Base-by-base conservation (phyloP, 129 eudicot species). In the Artemisia tridentata region DNA sequence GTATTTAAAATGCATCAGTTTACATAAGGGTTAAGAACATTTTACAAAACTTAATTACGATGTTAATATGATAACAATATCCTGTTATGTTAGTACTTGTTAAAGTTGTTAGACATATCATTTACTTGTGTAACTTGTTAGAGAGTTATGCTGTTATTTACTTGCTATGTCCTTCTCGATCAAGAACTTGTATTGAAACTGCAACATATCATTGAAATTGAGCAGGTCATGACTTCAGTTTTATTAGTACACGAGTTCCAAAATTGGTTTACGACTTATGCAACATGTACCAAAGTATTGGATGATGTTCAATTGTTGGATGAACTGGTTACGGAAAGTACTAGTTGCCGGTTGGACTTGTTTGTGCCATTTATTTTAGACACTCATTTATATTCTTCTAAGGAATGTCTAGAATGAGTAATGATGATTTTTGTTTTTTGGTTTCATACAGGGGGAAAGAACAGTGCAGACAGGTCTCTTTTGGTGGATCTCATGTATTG, bases 391-490 rank as follows among this genome's bases (percentile, higher is more conserved):
- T 52, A 74, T 23, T 65, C 66, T 75, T 38, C 18, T 67, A 5
- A 13, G 13, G 16, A 25, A 58, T 29, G 52, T 57, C 4, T 38
- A 63, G 13, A 65, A 54, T 11, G 43, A 50, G 56, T 65, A 64
- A 25, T 10, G n/a, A 16, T 67, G 2, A 1, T 7, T 43, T 63
- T 41, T 18, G 16, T 79, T 18, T 34, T 79, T 21, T 14, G 51
- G 49, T 75, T 41, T 64, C 15, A 53, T 66, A 27, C 81, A 93
- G 98, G 95, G 78, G 92, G 92, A 11, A 93, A 89, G 87, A 93
- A 90, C 88, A 87, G 96, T 80, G 98, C 96, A 45, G 98, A 93
- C 63, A 83, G 96, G 78, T 93, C 96, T 58, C 96, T 90, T 79
- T 84, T 95, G 47, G 86, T 95, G 65, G 93, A 95, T 56, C 96